These are phyloP conservation scores for Cubamyces sp. DNA, from an alignment of 768 basidiomycete species.

Conservation along the genomic window DNA sequence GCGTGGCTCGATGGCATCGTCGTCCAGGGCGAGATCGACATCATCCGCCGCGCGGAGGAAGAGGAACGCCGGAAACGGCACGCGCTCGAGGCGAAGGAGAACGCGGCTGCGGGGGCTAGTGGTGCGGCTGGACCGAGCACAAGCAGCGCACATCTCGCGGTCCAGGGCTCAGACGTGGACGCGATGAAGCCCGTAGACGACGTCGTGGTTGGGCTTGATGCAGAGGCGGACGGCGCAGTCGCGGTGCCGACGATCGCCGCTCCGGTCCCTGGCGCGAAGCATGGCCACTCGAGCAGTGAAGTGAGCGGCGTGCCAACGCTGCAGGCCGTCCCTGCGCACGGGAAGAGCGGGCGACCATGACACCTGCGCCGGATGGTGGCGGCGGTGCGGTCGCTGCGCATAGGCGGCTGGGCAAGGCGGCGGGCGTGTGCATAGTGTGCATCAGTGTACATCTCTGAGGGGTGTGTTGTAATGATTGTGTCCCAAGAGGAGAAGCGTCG, in stretches of 20 bases:
- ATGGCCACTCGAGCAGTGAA: constrained; percentile 20
- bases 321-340: constrained; percentile 27
- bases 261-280: constrained; percentile 27
- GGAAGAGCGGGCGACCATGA: constrained; percentile 20
- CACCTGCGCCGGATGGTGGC: not conserved
- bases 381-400: not conserved
- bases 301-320: constrained; percentile 28
- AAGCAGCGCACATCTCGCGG: constrained; percentile 4
- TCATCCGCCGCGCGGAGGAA: constrained; percentile 67
- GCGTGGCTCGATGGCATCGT: constrained; percentile 84
- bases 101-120: constrained; percentile 27
- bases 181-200: constrained; percentile 83
- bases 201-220: constrained; percentile 27
- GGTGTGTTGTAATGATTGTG: too few relatives aligned
- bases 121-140: constrained; percentile 13
- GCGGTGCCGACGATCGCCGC: constrained; percentile 31
- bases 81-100: constrained; percentile 43
- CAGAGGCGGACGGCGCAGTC: constrained; percentile 16
- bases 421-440: too few relatives aligned
- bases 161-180: constrained; percentile 43
- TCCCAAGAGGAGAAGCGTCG: too few relatives aligned
- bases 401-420: too few relatives aligned
- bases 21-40: constrained; percentile 90
- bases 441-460: too few relatives aligned
- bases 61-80: constrained; percentile 43